Evolutionary conservation across 495 filamentous ascomycete genomes (phyloP), one percentile per base, ranked within the genome.

Genomic region (Aspergillus ostianus): DNA sequence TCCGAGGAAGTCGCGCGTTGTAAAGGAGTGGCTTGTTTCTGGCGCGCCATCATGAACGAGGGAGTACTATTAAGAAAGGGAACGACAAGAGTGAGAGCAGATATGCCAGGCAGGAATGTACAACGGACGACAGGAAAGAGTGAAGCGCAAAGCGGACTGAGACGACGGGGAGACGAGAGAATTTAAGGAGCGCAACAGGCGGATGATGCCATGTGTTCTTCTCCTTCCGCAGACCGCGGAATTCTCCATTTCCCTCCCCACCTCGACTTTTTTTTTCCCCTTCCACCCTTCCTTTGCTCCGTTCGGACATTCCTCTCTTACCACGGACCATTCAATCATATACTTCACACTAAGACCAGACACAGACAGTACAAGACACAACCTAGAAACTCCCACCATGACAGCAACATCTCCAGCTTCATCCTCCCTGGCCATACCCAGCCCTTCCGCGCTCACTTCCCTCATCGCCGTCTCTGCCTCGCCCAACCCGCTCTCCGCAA

Each of bases 1-100:
- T 89, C 83, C 12, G 85, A 88, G 13, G 88, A 90, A 1, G 83
- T 74, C 55, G 83, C 80, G 68, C 88, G 81, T 69, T 85, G 85
- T 50, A 89, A 67, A 13, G 89, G 88, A 57, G 80, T 79, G 45
- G 83, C 68, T 77, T 90, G 87, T 70, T 92, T 92, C 58, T 80
- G 80, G 62, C 89, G 83, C 60, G 87, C 88, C 89, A 92, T 92
- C 66, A 48, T 13, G 45, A 48, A 45, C 19, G 45, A 56, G 36
- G 45, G 12, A 56, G 15, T 21, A 20, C n/a, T 29, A 27, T n/a
- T n/a, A 23, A 47, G 52, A 19, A 30, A 20, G 19, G 52, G 19
- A 27, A 30, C 23, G 45, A 55, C 26, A 5, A 6, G 27, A 26
- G 21, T n/a, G n/a, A 21, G 20, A 12, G 20, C 8, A 44, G 29